phyloP scores from a whole-genome alignment of 2,329 filamentous ascomycete species.

The Colletotrichum destructivum region DNA sequence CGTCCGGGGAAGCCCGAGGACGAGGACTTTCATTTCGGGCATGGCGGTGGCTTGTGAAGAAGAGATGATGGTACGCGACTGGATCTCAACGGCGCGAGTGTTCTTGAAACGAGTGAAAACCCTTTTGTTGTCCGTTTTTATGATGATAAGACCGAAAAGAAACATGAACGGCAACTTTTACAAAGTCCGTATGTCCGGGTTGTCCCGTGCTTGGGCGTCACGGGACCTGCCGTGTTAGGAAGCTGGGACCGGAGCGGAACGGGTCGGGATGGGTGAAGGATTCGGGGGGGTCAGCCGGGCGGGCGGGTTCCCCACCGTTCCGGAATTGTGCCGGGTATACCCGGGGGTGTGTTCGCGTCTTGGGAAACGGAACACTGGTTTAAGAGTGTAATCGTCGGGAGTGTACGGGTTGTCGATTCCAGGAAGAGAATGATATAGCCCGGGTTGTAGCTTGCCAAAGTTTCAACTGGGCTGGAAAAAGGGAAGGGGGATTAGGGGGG shows the following conservation, averaged over 20 bases:
- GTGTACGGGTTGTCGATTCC: no score
- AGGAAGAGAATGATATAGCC: no score
- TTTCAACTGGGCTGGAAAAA: no score
- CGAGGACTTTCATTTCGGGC: slow-evolving; percentile 50
- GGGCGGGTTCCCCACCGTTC: neutral
- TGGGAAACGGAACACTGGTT: no score
- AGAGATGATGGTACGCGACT: neutral
- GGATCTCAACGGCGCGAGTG: neutral
- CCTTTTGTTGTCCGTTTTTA: no score
- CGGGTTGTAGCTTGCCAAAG: no score
- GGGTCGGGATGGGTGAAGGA: slow-evolving; percentile 14
- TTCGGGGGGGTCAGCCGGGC: neutral
- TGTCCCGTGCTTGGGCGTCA: slow-evolving; percentile 1
- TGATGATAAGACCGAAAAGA: no score
- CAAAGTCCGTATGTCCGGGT: slow-evolving; percentile 1
- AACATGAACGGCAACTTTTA: no score
- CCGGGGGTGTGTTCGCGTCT: neutral
- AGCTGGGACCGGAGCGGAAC: slow-evolving; percentile 20
- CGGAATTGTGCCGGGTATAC: neutral
- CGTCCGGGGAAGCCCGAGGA: slow-evolving; percentile 52
- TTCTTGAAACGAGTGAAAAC: neutral
- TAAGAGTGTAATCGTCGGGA: no score
- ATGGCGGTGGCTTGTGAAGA: neutral
- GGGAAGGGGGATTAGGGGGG: no score
- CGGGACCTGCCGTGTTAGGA: slow-evolving; percentile 7